phyloP scores from a whole-genome alignment of 345 rosid genomes.

The Ricinus communis region DNA sequence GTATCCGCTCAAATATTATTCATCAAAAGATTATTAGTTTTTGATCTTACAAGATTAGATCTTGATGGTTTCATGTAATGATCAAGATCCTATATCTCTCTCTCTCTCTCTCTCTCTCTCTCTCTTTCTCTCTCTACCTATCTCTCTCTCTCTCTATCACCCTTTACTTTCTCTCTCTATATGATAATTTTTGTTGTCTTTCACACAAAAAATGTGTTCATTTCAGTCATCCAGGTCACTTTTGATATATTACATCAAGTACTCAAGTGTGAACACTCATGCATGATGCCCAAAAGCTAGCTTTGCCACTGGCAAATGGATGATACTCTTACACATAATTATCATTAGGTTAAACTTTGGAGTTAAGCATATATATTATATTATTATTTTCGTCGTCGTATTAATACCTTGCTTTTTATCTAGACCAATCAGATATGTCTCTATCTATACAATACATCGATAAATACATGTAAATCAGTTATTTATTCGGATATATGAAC shows the following conservation, averaged over 20 bases:
- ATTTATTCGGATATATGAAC: no score
- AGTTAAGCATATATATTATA: not conserved
- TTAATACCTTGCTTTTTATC: not conserved
- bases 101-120: not conserved
- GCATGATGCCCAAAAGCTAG: not conserved
- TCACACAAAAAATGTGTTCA: not conserved
- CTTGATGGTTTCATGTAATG: no score
- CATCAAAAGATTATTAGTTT: no score
- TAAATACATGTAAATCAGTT: no score
- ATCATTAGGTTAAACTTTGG: not conserved
- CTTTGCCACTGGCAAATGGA: not conserved
- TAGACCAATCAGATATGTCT: no score
- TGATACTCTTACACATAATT: not conserved
- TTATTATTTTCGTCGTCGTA: no score
- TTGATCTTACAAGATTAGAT: no score
- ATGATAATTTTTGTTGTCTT: conserved; percentile 10
- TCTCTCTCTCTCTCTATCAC: no score
- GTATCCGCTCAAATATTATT: no score
- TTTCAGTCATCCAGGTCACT: not conserved
- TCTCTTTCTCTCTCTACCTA: conserved; percentile 2
- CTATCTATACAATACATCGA: no score
- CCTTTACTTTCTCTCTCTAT: not conserved
- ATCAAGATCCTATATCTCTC: no score
- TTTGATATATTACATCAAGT: not conserved
- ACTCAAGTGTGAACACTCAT: not conserved